Evolutionary conservation across 2,329 filamentous ascomycete species (phyloP).

Genomic region (Westerdykella sp.): DNA sequence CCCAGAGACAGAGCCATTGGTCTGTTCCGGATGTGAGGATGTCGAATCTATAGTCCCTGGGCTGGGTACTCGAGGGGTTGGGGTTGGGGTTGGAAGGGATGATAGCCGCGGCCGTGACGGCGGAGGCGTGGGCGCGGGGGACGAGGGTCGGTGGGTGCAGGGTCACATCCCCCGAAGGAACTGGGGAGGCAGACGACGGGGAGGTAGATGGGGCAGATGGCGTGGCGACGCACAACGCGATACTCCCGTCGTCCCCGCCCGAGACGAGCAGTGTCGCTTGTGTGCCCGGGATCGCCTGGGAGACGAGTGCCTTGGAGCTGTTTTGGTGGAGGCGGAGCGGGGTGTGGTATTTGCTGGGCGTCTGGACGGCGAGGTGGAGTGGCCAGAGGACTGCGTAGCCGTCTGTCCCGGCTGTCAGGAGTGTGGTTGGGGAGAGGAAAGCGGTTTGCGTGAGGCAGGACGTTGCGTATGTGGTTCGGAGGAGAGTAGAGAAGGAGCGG

Average conservation of each 20-base stretch:
- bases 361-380: conserved; percentile 18
- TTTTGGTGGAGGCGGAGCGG: conserved; percentile 62
- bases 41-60: conserved; percentile 6
- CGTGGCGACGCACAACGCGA: conserved; percentile 46
- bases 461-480: conserved; percentile 41
- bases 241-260: conserved; percentile 81
- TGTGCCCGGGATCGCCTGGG: conserved; percentile 22
- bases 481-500: conserved; percentile 16
- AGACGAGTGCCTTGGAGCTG: conserved; percentile 59
- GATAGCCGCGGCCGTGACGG: conserved; percentile 54
- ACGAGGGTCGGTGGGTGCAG: conserved; percentile 37
- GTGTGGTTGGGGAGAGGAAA: conserved; percentile 32
- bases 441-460: conserved; percentile 63
- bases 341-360: conserved; percentile 14
- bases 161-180: conserved; percentile 18
- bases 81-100: conserved; percentile 9
- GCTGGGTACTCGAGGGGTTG: no score
- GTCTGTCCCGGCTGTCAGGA: conserved; percentile 74
- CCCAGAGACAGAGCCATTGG: conserved; percentile 45
- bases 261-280: conserved; percentile 55
- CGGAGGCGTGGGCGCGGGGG: conserved; percentile 62
- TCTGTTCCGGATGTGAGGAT: conserved; percentile 42
- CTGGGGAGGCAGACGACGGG: not conserved
- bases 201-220: conserved; percentile 3
- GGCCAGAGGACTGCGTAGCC: conserved; percentile 64